Evolutionary conservation across 164 flowering plant genomes (phyloP), one percentile per base, ranked within the genome.

Genomic region (Taxillus chinensis): DNA sequence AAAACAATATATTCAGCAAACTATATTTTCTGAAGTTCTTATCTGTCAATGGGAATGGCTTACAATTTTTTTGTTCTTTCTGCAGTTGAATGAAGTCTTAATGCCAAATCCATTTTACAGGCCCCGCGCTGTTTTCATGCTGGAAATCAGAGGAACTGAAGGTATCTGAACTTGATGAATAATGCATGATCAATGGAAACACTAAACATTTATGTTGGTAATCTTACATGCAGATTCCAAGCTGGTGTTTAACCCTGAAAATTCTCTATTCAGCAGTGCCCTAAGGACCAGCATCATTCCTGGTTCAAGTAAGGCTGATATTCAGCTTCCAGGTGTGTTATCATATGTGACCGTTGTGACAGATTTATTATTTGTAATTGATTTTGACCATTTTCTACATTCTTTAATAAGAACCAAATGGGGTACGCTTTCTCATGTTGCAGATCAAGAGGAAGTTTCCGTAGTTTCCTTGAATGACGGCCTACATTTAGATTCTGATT

Each of bases 51-150:
- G 27, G 27, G 2, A 27, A 27, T 27, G 27, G 27, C 27, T 27
- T 27, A 27, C 27, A 45, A 38, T 41, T 40, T 8, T 57, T 59
- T 49, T 54, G 58, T 3, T 37, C 67, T 55, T 71, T 79, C 39
- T 37, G 76, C 88, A 93, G 99, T 66, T 93, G 70, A 83, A 89
- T 77, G 78, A 81, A 73, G 64, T 93, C 51, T 91, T 93, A 15
- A 40, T 64, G 70, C 91, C 99, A 37, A 87, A 86, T 75, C 99
- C 99, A 71, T 90, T 93, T 70, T 59, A 81, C 67, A 83, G 93
- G 77, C 99, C 99, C 43, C 84, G 74, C 60, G 82, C 95, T 74
- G 90, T 82, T 55, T 75, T 90, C 45, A 56, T 82, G 75, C 77
- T 90, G 37, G 91, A 86, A 76, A 78, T 90, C 7, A 62, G 64